These are phyloP conservation scores for Kwoniella europaea DNA, from an alignment of 768 basidiomycete genomes.

Conservation along the genomic window DNA sequence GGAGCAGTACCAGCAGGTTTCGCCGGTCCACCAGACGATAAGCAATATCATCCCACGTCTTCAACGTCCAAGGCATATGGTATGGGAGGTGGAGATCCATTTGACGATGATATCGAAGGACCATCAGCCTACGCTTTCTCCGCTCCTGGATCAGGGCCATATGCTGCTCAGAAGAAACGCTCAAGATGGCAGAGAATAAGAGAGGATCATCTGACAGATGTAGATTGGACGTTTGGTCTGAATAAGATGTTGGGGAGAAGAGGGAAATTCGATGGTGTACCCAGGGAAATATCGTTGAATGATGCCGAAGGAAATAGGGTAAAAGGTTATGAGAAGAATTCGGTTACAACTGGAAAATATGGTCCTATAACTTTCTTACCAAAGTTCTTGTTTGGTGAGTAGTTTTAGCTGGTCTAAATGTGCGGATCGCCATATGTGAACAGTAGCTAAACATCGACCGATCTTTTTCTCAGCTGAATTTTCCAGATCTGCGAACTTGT, in stretches of 20 bases:
- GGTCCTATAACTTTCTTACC: constrained; percentile 83
- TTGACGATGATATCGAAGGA: constrained; percentile 44
- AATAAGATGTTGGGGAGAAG: constrained; percentile 41
- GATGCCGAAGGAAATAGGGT: constrained; percentile 58
- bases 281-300: constrained; percentile 68
- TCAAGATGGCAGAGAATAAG: constrained; percentile 39
- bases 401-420: neutral
- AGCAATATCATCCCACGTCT: constrained; percentile 30
- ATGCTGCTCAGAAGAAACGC: constrained; percentile 28
- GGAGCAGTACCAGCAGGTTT: constrained; percentile 55
- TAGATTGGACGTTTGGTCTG: constrained; percentile 55
- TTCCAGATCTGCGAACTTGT: constrained; percentile 96
- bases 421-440: too few relatives aligned
- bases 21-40: constrained; percentile 25
- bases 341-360: constrained; percentile 93
- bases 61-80: constrained; percentile 40
- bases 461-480: constrained; percentile 75
- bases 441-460: constrained; percentile 5
- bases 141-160: constrained; percentile 38
- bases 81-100: constrained; percentile 34
- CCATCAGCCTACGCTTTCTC: constrained; percentile 46
- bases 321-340: constrained; percentile 77
- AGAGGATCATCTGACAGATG: constrained; percentile 49
- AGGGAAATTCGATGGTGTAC: constrained; percentile 52
- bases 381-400: constrained; percentile 87